These are phyloP conservation scores for Lasiosphaeris hirsuta DNA, from an alignment of 495 filamentous ascomycete species.

Conservation along the genomic window DNA sequence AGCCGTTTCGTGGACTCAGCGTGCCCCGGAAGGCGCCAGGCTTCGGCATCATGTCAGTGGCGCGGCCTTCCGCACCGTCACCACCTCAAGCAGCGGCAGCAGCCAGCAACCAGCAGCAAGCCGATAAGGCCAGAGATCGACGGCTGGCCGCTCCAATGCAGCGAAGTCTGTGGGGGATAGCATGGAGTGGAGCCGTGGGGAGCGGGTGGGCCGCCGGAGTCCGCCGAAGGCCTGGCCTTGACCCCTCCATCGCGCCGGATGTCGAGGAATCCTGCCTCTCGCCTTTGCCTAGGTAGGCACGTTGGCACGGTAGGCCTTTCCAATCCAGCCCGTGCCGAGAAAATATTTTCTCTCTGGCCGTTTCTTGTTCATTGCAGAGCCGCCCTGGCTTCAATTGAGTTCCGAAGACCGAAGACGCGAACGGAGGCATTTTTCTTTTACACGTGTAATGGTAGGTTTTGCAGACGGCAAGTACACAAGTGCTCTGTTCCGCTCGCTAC, in stretches of 20 bases:
- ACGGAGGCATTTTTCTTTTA: neutral
- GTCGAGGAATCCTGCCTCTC: neutral
- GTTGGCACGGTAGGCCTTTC: no score
- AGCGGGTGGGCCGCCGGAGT: conserved; percentile 28
- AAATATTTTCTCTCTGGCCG: no score
- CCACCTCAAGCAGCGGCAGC: conserved; percentile 5
- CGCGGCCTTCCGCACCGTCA: conserved; percentile 23
- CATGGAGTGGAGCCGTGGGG: neutral
- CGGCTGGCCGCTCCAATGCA: conserved; percentile 6
- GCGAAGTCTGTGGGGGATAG: neutral
- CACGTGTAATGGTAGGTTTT: no score
- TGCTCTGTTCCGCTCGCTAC: no score
- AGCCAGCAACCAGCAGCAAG: conserved; percentile 1
- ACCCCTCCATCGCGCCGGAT: neutral
- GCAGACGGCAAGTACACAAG: no score
- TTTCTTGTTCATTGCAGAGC: neutral
- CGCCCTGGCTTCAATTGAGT: neutral
- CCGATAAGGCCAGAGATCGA: conserved; percentile 6
- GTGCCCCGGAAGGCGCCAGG: conserved; percentile 24
- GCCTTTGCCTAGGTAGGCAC: no score
- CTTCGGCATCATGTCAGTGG: conserved; percentile 12
- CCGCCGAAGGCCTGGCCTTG: conserved; percentile 30
- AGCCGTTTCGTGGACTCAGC: neutral
- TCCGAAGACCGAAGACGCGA: conserved; percentile 6
- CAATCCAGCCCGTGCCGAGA: no score